Evolutionary conservation across 2,329 filamentous ascomycete genomes (phyloP), one percentile per base, ranked within the genome.

Genomic region (Pleoardoris graminearum): DNA sequence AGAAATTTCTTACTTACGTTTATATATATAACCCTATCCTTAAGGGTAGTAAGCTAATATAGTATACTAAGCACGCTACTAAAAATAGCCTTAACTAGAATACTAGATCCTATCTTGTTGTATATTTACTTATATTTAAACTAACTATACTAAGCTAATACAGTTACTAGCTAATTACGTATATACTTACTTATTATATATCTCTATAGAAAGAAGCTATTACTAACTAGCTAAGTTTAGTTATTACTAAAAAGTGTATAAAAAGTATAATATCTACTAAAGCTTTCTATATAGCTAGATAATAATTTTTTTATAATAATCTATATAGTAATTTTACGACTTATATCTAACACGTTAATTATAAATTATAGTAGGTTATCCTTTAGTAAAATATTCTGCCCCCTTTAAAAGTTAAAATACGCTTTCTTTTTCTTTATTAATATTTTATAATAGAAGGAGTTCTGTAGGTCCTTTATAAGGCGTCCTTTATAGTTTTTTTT

Each of bases 1-100:
- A 33, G 7, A 50, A 54, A 17, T 54, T 54, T 19, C 29, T 54
- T 5, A 41, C 45, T 2, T 32, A 50, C 16, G 51, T 54, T 1
- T 39, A 54, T 25, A 22, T 41, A 0, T 16, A 46, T 7, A 54
- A 54, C 25, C 47, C 51, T 1, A 46, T 54, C 17, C 38, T 54
- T 25, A 39, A 54, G 19, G 39, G 27, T 8, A 21, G n/a, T 19
- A 16, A 54, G 35, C 37, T 54, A 32, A 47, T 50, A 4, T 12
- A 35, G 10, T 50, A 46, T 33, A 46, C 51, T 12, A 54, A 54
- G 39, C 39, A 36, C 22, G 46, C 33, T 12, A 19, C 47, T n/a
- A 35, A 54, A 25, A 33, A 54, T 33, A 46, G 47, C n/a, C 35
- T 54, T 7, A 41, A 21, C 12, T 54, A 39, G 46, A 46, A 50